Evolutionary conservation across 2,329 filamentous ascomycete genomes (phyloP).

Genomic region (Metarhizium sp.): DNA sequence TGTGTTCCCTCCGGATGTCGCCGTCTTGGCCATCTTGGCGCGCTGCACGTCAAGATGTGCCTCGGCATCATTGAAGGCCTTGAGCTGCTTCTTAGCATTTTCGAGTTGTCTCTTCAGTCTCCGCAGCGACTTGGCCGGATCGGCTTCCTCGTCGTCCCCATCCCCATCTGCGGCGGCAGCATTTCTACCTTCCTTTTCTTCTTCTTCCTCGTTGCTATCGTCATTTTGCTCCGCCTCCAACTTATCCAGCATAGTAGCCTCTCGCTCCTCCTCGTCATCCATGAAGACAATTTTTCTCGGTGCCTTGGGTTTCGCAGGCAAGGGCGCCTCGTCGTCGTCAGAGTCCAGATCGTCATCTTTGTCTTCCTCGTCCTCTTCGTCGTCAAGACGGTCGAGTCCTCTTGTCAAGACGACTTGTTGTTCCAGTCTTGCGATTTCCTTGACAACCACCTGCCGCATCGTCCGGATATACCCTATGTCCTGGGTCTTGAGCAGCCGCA

Average conservation of each 20-base stretch:
- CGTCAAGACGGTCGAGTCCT: conserved; percentile 27
- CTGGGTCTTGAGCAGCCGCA: conserved; percentile 59
- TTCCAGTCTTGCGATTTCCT: conserved; percentile 47
- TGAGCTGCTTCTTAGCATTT: conserved; percentile 43
- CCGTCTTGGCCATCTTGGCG: conserved; percentile 56
- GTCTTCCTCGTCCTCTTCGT: conserved; percentile 22
- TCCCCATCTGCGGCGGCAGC: conserved; percentile 8
- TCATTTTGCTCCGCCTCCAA: conserved; percentile 23
- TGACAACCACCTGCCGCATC: conserved; percentile 48
- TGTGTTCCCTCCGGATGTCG: conserved; percentile 48
- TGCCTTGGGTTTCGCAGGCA: conserved; percentile 17
- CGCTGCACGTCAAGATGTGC: conserved; percentile 47
- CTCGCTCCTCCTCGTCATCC: conserved; percentile 28
- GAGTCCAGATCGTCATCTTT: conserved; percentile 19
- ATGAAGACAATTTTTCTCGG: conserved; percentile 45
- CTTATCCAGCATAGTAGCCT: conserved; percentile 19
- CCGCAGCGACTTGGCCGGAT: conserved; percentile 31
- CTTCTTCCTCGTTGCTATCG: conserved; percentile 16
- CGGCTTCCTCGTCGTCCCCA: conserved; percentile 23
- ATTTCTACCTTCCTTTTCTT: conserved; percentile 12
- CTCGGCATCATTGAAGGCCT: conserved; percentile 46
- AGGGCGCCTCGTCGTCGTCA: conserved; percentile 23
- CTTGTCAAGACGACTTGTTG: conserved; percentile 38
- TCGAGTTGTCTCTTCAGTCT: conserved; percentile 40
- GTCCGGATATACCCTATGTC: conserved; percentile 57